Percentiles rank a stretch among this genome's conserved stretches.
Conservation (phyloP, 371 early-diverging fungal species). For the Mortierella sp. region DNA sequence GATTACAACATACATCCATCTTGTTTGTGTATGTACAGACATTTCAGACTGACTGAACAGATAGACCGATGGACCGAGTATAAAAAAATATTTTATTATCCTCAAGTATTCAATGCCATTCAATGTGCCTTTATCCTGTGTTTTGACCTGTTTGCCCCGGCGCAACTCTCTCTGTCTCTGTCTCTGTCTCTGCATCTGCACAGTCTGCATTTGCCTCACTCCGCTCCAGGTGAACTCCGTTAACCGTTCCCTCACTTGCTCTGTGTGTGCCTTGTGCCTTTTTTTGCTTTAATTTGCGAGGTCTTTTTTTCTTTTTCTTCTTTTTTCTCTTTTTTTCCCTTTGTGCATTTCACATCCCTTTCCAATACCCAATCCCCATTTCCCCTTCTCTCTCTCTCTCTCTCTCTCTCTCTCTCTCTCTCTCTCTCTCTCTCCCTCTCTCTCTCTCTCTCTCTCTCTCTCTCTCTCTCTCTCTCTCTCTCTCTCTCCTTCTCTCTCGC, state of each 20-base stretch:
- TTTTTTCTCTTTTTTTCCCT: constrained; percentile 4
- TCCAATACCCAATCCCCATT: not conserved
- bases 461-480: not conserved
- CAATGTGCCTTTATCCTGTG: not conserved
- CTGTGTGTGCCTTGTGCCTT: too few species aligned
- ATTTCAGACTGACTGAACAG: too few species aligned
- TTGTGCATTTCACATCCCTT: constrained; percentile 8
- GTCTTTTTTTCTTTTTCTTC: not conserved
- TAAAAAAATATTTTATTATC: too few species aligned
- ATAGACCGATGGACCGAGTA: too few species aligned
- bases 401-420: not conserved
- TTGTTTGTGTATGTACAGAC: too few species aligned
- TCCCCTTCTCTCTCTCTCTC: not conserved
- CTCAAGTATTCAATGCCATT: not conserved
- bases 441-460: not conserved
- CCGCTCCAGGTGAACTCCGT: too few species aligned
- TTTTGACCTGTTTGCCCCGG: not conserved
- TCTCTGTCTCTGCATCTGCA: not conserved
- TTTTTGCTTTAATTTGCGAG: constrained; percentile 5
- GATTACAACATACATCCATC: constrained; percentile 1
- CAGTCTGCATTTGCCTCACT: too few species aligned
- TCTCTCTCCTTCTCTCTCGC: not conserved
- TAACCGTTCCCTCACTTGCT: not conserved
- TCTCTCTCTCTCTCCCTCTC: too few species aligned
- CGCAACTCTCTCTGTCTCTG: not conserved